A percentile compares a stretch with the other conserved stretches of the same genome.
Evolutionary conservation across 2,329 filamentous ascomycete genomes (phyloP).

Genomic region (Phaeosphaeriaceae sp.): DNA sequence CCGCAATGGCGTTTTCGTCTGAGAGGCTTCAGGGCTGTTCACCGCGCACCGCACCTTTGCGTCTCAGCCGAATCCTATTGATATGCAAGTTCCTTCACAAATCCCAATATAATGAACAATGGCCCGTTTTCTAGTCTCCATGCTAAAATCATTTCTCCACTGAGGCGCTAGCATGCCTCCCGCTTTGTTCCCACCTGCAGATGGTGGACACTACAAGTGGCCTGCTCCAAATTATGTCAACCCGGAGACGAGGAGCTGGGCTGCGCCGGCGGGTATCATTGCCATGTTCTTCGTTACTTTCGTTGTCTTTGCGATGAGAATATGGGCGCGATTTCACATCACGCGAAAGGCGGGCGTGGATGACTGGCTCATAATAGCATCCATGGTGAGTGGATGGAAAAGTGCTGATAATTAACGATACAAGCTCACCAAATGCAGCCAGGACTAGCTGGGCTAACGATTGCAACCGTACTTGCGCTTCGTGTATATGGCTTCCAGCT

Average conservation of each 20-base stretch:
- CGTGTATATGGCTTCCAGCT: conserved; percentile 16
- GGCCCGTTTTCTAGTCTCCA: neutral
- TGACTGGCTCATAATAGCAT: conserved; percentile 23
- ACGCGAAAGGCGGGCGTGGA: conserved; percentile 18
- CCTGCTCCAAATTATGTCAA: conserved; percentile 14
- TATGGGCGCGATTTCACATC: conserved; percentile 19
- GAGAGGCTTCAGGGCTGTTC: too few species aligned
- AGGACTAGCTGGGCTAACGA: conserved; percentile 10
- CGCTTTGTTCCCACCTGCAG: conserved; percentile 13
- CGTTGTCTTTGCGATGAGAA: conserved; percentile 15
- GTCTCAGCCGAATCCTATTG: too few species aligned
- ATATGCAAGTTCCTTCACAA: too few species aligned
- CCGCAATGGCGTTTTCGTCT: too few species aligned
- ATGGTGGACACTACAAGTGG: conserved; percentile 11
- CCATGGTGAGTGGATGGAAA: conserved; percentile 11
- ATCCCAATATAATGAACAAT: too few species aligned
- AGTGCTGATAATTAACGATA: neutral
- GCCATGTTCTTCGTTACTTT: conserved; percentile 15
- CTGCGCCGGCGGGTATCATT: conserved; percentile 11
- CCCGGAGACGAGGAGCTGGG: conserved; percentile 12
- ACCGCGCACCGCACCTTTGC: too few species aligned
- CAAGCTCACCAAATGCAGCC: conserved; percentile 1
- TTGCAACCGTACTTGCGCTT: conserved; percentile 14
- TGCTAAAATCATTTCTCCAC: neutral
- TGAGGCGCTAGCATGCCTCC: conserved; percentile 1